Base-by-base conservation (phyloP, 495 filamentous ascomycete genomes). In the Penicillium waksmanii region DNA sequence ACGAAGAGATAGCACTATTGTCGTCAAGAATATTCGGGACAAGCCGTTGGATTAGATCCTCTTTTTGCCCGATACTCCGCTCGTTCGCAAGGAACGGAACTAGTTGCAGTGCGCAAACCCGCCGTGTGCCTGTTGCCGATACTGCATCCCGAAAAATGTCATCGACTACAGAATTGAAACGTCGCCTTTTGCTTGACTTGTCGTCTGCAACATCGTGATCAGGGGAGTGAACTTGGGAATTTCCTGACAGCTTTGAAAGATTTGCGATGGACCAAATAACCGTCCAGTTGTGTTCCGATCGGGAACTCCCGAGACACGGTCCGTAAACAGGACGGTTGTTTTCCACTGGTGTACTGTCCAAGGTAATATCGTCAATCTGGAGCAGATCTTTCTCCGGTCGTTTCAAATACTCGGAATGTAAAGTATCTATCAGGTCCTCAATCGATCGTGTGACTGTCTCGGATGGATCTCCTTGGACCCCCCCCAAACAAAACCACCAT, bases 21-120 rank as follows among this genome's bases (percentile, higher is more conserved):
- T 88, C 84, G 62, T 88, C 85, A 44, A 83, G 66, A 53, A 89
- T 76, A 65, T 69, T 74, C 5, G 76, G 61, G 17, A 77, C 63
- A 13, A 89, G 74, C 49, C 69, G 72, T 49, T 81, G 77, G n/a
- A 88, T 50, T 6, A 79, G 65, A 8, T 63, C 65, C 12, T 70
- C 69, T 51, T 82, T 81, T 15, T 70, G 71, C n/a, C 80, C 78
- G 43, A 77, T 38, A 17, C 63, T 63, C 8, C 64, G 55, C 57
- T 70, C 73, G 23, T 73, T 68, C 38, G 80, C 68, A 27, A 92
- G 77, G 64, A 97, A 96, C 0, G 89, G 85, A 19, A 96, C 65
- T n/a, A 91, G 76, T 62, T 97, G 92, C 23, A 98, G 74, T 36
- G 89, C 88, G 36, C 85, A 89, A 35, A 89, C 64, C 61, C 83